A percentile compares a stretch with the other conserved stretches of the same genome.
phyloP scores from a whole-genome alignment of 345 rosid genomes.

The Hibiscus tridactylites region DNA sequence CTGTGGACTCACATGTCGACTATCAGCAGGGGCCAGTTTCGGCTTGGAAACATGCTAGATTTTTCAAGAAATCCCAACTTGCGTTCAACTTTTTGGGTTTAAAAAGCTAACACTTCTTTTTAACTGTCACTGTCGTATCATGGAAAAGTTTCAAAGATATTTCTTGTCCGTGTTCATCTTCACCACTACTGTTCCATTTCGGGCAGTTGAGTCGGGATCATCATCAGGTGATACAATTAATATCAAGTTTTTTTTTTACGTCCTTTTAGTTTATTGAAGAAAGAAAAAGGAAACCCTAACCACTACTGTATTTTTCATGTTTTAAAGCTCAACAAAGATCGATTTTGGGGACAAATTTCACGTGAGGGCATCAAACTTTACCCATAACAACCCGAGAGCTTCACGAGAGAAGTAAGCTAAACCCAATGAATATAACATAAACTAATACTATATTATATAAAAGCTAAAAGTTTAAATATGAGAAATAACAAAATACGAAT shows the following conservation, averaged over 20 bases:
- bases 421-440: background rate
- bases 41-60: slow-evolving; percentile 25
- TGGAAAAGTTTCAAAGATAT: slow-evolving; percentile 1
- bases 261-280: background rate
- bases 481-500: background rate
- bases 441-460: too few species aligned
- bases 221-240: background rate
- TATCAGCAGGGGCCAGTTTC: slow-evolving; percentile 1
- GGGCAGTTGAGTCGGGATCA: background rate
- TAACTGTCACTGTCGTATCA: background rate
- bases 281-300: background rate
- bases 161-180: background rate
- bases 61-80: slow-evolving; percentile 17
- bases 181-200: background rate
- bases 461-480: too few species aligned
- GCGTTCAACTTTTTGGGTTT: background rate
- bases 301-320: too few species aligned
- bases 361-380: background rate
- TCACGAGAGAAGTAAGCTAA: slow-evolving; percentile 1
- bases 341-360: background rate
- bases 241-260: background rate
- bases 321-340: too few species aligned
- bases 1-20: slow-evolving; percentile 30
- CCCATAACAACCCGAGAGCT: background rate
- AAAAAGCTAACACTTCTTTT: background rate